These are phyloP conservation scores for Phycomyces nitens DNA, from an alignment of 192 early-diverging fungal species.

Conservation along the genomic window DNA sequence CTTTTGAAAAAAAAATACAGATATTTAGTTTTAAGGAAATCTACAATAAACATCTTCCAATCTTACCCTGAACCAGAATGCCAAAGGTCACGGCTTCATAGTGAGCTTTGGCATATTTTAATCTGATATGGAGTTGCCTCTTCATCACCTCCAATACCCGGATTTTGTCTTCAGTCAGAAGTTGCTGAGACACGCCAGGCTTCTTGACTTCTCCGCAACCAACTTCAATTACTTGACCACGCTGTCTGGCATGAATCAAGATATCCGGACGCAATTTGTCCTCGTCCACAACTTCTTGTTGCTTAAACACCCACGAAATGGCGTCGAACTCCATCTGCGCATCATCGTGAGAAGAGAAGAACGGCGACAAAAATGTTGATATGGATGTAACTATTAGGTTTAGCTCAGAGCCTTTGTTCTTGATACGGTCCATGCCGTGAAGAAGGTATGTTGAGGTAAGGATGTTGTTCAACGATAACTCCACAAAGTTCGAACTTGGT, in stretches of 20 bases:
- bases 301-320: conserved; percentile 7
- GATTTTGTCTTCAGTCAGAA: conserved; percentile 3
- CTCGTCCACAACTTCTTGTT: conserved; percentile 3
- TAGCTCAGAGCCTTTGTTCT: conserved; percentile 12
- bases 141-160: conserved; percentile 18
- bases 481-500: too few relatives aligned
- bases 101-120: conserved; percentile 1
- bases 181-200: neutral
- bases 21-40: neutral
- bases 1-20: conserved; percentile 9
- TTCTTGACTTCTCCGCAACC: conserved; percentile 10
- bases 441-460: too few relatives aligned
- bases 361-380: conserved; percentile 7
- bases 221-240: conserved; percentile 4
- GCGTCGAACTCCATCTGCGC: conserved; percentile 8
- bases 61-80: conserved; percentile 8
- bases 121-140: conserved; percentile 7
- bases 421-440: too few relatives aligned
- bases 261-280: conserved; percentile 2
- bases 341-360: conserved; percentile 7
- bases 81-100: conserved; percentile 12
- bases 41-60: neutral
- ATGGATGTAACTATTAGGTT: neutral
- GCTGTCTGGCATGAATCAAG: neutral
- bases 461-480: too few relatives aligned